A percentile compares a stretch with the other conserved stretches of the same genome.
phyloP scores from a whole-genome alignment of 2,329 filamentous ascomycete species.

The Pseudohalonectria lignicola region DNA sequence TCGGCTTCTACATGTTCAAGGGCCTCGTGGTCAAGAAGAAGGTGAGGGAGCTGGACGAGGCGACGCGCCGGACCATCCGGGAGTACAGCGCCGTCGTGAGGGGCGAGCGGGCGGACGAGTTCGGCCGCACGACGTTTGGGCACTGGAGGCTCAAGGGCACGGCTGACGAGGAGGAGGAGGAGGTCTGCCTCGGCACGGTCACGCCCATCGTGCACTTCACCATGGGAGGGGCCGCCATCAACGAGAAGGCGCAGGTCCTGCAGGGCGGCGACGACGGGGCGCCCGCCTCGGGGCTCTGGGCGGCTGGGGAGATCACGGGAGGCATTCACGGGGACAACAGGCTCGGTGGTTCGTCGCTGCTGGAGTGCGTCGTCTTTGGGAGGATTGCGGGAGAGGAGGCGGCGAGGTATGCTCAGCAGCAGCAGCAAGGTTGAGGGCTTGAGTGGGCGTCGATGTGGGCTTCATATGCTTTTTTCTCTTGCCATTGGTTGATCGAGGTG shows the following conservation, averaged over 20 bases:
- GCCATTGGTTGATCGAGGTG: too few relatives aligned
- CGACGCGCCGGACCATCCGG: slow-evolving; percentile 29
- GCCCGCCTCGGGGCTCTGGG: slow-evolving; percentile 46
- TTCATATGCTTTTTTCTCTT: too few relatives aligned
- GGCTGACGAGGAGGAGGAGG: slow-evolving; percentile 33
- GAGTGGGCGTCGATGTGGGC: too few relatives aligned
- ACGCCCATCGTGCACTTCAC: slow-evolving; percentile 57
- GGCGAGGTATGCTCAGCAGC: slow-evolving; percentile 13
- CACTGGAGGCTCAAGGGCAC: slow-evolving; percentile 37
- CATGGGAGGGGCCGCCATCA: slow-evolving; percentile 53
- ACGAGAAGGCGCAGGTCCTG: slow-evolving; percentile 40
- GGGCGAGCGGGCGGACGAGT: slow-evolving; percentile 25
- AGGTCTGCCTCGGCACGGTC: slow-evolving; percentile 46
- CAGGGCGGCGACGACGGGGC: slow-evolving; percentile 19
- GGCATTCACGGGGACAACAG: slow-evolving; percentile 54
- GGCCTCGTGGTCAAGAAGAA: slow-evolving; percentile 46
- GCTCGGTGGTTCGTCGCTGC: slow-evolving; percentile 47
- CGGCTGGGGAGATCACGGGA: slow-evolving; percentile 53
- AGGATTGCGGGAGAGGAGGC: slow-evolving; percentile 41
- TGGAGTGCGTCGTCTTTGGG: slow-evolving; percentile 56
- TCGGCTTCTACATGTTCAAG: slow-evolving; percentile 55
- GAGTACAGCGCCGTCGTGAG: slow-evolving; percentile 35
- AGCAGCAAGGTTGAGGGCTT: too few relatives aligned
- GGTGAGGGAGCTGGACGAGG: slow-evolving; percentile 33
- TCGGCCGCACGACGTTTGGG: slow-evolving; percentile 40